phyloP scores from a whole-genome alignment of 179 eudicot species.

The Carnegiea gigantea region DNA sequence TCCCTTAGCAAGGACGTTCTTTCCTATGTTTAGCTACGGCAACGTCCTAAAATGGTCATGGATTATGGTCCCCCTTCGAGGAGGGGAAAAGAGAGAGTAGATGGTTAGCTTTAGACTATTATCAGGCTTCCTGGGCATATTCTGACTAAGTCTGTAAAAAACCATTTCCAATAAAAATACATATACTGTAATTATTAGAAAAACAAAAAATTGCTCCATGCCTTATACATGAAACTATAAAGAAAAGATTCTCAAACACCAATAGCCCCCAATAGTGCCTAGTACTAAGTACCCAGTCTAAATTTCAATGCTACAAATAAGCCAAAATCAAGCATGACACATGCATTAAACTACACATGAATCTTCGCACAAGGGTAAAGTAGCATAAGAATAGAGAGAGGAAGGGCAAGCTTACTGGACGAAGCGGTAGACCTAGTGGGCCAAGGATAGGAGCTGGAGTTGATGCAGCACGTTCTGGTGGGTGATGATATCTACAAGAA shows the following conservation, averaged over 20 bases:
- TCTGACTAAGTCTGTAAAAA: background rate
- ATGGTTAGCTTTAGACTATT: background rate
- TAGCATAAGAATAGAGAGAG: conserved; percentile 2
- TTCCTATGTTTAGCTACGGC: background rate
- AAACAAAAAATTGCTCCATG: background rate
- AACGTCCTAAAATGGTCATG: background rate
- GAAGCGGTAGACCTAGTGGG: conserved; percentile 80
- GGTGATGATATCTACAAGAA: conserved; percentile 88
- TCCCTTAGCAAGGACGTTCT: background rate
- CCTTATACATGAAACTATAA: background rate
- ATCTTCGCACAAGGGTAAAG: background rate
- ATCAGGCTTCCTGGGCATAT: background rate
- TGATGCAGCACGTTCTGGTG: conserved; percentile 62
- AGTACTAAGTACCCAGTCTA: background rate
- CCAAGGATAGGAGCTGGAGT: conserved; percentile 55
- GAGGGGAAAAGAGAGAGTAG: background rate
- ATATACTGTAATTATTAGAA: background rate
- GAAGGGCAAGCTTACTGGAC: conserved; percentile 64
- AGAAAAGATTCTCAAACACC: background rate
- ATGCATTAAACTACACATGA: background rate
- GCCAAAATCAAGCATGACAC: background rate
- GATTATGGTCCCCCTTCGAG: background rate
- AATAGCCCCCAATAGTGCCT: background rate
- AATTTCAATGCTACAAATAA: background rate
- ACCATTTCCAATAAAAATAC: background rate